Conservation (phyloP, 2,329 filamentous ascomycete genomes). For the Sarocladium kiliense region DNA sequence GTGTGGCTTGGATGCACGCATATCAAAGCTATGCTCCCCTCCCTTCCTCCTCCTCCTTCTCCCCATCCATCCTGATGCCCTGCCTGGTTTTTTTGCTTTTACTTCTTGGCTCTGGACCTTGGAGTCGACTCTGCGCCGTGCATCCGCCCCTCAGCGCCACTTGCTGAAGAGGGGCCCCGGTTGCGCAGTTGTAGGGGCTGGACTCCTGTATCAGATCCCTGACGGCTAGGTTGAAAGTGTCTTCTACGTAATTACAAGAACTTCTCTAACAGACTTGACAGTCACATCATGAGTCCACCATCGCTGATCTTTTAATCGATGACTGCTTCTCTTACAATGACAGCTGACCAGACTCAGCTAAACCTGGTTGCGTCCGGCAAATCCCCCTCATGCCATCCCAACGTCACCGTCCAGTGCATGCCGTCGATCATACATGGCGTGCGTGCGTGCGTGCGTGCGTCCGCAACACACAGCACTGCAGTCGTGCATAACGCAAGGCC, state of each 20-base stretch:
- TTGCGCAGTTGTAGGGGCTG: neutral
- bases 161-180: neutral
- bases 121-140: neutral
- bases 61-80: neutral
- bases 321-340: too few relatives aligned
- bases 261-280: too few relatives aligned
- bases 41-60: neutral
- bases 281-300: too few relatives aligned
- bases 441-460: neutral
- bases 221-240: neutral
- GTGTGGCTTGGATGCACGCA: too few relatives aligned
- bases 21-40: neutral
- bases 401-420: neutral
- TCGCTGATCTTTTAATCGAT: too few relatives aligned
- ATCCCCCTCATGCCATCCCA: neutral
- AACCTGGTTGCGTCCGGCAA: neutral
- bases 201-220: neutral
- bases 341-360: too few relatives aligned
- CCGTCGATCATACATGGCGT: neutral
- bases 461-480: too few relatives aligned
- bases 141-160: neutral
- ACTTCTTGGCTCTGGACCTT: neutral
- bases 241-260: too few relatives aligned
- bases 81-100: neutral
- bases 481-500: slow-evolving; percentile 1